Conservation (phyloP, 768 basidiomycete genomes). For the Mrakia hoshinonis region DNA sequence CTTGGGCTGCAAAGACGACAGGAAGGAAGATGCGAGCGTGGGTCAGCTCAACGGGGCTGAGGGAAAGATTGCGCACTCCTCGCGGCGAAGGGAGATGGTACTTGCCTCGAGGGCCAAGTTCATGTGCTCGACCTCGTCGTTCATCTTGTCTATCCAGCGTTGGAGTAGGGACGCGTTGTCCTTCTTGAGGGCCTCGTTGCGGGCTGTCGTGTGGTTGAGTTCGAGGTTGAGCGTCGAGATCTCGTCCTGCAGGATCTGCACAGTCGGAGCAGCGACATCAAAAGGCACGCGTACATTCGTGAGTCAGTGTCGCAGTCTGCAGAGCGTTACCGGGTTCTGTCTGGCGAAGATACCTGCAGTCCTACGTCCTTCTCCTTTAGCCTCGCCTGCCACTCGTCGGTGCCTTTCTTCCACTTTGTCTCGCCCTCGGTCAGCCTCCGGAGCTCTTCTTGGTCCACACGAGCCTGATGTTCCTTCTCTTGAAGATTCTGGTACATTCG, state of each 20-base stretch:
- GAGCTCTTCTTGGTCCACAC: slow-evolving; percentile 70
- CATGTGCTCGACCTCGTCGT: slow-evolving; percentile 85
- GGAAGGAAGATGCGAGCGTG: background rate
- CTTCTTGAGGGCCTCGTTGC: slow-evolving; percentile 72
- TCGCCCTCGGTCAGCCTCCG: slow-evolving; percentile 65
- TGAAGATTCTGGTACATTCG: slow-evolving; percentile 52
- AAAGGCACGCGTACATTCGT: slow-evolving; percentile 18
- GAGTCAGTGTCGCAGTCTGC: background rate
- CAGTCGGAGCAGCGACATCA: background rate
- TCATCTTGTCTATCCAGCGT: slow-evolving; percentile 93
- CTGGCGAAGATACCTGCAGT: slow-evolving; percentile 76
- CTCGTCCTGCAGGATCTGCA: slow-evolving; percentile 86
- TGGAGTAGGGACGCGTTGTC: slow-evolving; percentile 93
- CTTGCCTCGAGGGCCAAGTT: slow-evolving; percentile 44
- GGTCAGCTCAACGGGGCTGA: background rate
- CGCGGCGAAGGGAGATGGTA: background rate
- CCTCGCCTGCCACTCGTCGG: slow-evolving; percentile 55
- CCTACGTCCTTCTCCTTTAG: slow-evolving; percentile 69
- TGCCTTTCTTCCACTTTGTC: slow-evolving; percentile 66
- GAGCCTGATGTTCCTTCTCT: slow-evolving; percentile 79
- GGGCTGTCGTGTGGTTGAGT: slow-evolving; percentile 76
- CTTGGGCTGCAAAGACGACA: background rate
- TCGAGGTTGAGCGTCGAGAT: slow-evolving; percentile 85
- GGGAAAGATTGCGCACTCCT: background rate
- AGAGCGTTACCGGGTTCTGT: too few relatives aligned